A percentile compares a stretch with the other conserved stretches of the same genome.
Evolutionary conservation across 495 filamentous ascomycete genomes (phyloP).

Genomic region (Penicillium antarcticum): DNA sequence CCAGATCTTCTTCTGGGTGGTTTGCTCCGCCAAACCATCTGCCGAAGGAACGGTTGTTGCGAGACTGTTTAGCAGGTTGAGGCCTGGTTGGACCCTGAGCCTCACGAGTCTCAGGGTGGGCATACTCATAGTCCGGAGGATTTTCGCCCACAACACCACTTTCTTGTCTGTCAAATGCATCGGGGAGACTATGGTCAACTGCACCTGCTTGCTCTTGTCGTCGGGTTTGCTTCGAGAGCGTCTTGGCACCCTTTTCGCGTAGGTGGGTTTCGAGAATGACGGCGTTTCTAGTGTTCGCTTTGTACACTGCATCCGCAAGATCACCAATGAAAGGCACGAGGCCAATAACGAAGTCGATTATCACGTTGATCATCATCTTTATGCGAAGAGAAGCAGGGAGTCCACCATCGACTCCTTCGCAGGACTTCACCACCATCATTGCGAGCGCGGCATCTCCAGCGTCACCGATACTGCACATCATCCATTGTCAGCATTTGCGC

Average conservation of each 20-base stretch:
- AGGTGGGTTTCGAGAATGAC: constrained; percentile 70
- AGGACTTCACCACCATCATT: constrained; percentile 64
- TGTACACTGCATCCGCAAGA: constrained; percentile 64
- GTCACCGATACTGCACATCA: constrained; percentile 63
- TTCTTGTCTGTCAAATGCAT: constrained; percentile 40
- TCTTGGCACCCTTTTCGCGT: constrained; percentile 42
- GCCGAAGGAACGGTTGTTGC: constrained; percentile 18
- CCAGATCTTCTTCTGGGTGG: constrained; percentile 27
- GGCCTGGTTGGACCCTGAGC: constrained; percentile 17
- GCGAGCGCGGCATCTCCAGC: constrained; percentile 58
- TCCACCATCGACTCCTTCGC: constrained; percentile 66
- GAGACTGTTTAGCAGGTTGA: constrained; percentile 19
- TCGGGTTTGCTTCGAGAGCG: constrained; percentile 18
- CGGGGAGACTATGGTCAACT: constrained; percentile 37
- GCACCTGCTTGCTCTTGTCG: constrained; percentile 6
- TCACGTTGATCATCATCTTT: constrained; percentile 76
- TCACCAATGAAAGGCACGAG: constrained; percentile 86
- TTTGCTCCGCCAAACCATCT: constrained; percentile 36
- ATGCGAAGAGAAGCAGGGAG: constrained; percentile 52
- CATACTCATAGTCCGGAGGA: constrained; percentile 29
- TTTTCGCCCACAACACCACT: constrained; percentile 17
- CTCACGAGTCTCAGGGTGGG: constrained; percentile 8
- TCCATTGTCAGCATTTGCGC: constrained; percentile 5
- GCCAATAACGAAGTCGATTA: constrained; percentile 76
- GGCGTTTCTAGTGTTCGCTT: constrained; percentile 75